phyloP scores from a whole-genome alignment of 2,329 filamentous ascomycete genomes.

The Sporothrix variecibatus region DNA sequence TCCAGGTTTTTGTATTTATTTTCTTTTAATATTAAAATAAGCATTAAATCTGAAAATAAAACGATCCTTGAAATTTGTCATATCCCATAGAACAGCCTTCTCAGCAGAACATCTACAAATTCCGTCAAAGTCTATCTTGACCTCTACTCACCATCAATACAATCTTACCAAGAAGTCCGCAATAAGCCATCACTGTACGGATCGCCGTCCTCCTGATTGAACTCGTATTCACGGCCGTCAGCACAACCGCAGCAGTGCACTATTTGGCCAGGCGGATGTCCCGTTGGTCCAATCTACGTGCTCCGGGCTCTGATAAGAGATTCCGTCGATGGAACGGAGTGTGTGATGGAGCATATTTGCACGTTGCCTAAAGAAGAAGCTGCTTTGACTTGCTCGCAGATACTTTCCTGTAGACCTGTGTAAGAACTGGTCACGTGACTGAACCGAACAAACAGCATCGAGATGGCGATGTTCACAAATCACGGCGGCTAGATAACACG shows the following conservation, averaged over 20 bases:
- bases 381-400: background rate
- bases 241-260: background rate
- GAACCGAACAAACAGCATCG: no score
- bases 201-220: background rate
- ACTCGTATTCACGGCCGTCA: background rate
- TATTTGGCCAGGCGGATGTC: background rate
- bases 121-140: background rate
- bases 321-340: background rate
- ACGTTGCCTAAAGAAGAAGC: constrained; percentile 6
- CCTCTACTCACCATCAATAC: background rate
- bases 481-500: background rate
- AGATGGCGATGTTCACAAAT: background rate
- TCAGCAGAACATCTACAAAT: background rate
- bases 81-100: background rate
- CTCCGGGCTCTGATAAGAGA: background rate
- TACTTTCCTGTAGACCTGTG: background rate
- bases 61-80: background rate
- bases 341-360: background rate
- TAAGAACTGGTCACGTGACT: background rate
- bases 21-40: background rate
- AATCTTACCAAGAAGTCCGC: background rate
- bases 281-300: background rate
- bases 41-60: background rate
- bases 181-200: background rate
- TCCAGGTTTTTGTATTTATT: background rate